Percentiles rank a stretch among this genome's conserved stretches.
Evolutionary conservation across 1,284 basidiomycete species (phyloP).

Genomic region (Lentinula novae-zelandiae): DNA sequence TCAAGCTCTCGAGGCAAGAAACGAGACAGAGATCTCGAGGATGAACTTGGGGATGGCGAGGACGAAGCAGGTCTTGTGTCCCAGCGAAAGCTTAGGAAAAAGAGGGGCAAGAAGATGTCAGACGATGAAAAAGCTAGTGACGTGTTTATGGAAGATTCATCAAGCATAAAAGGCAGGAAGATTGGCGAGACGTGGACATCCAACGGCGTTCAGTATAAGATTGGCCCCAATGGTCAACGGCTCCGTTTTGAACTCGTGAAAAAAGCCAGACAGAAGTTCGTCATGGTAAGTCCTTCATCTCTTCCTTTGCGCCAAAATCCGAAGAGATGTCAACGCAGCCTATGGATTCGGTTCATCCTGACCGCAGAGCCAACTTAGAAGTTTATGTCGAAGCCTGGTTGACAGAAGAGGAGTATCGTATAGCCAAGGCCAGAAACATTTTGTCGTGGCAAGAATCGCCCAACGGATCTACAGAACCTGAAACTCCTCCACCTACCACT

Average conservation of each 20-base stretch:
- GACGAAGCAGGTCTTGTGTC: conserved; percentile 20
- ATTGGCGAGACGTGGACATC: conserved; percentile 75
- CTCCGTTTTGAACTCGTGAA: conserved; percentile 66
- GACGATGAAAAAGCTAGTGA: conserved; percentile 29
- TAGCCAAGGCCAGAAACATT: conserved; percentile 55
- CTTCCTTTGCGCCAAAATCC: background rate
- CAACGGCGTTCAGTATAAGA: conserved; percentile 64
- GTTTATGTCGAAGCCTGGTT: conserved; percentile 75
- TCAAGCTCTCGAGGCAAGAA: conserved; percentile 51
- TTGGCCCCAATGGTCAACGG: conserved; percentile 66
- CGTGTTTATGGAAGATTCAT: conserved; percentile 38
- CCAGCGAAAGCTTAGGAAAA: conserved; percentile 26
- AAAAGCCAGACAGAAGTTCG: conserved; percentile 61
- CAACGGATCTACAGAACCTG: conserved; percentile 35
- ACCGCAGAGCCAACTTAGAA: conserved; percentile 59
- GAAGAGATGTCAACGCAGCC: conserved; percentile 43
- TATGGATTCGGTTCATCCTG: conserved; percentile 71
- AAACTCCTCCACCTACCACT: conserved; percentile 31
- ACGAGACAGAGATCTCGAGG: conserved; percentile 54
- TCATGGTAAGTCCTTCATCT: conserved; percentile 52
- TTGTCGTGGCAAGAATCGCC: conserved; percentile 67
- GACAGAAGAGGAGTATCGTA: conserved; percentile 66
- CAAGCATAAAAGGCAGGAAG: conserved; percentile 47
- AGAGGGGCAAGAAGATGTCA: conserved; percentile 33
- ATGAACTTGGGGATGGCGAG: conserved; percentile 42